Evolutionary conservation across 2,329 filamentous ascomycete species (phyloP).

Genomic region (Cercospora zeina): DNA sequence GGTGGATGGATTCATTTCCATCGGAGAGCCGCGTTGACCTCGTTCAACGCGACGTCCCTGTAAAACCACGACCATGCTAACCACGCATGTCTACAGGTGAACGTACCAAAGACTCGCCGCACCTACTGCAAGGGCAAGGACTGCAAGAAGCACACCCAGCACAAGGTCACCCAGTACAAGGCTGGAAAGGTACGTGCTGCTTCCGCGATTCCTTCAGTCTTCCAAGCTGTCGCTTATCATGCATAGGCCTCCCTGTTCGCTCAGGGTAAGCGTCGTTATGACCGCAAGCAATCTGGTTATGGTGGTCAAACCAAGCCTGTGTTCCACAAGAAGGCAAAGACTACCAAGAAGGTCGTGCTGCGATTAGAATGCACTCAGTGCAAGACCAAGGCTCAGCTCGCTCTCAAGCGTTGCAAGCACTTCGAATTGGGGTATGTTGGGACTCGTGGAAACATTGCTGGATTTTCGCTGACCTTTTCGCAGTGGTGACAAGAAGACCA

Average conservation of each 20-base stretch:
- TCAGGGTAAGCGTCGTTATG: slow-evolving; percentile 99
- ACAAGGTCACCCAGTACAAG: slow-evolving; percentile 97
- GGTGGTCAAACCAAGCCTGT: slow-evolving; percentile 99
- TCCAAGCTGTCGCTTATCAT: neutral
- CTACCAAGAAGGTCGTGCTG: slow-evolving; percentile 99
- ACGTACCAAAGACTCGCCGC: slow-evolving; percentile 96
- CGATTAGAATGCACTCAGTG: slow-evolving; percentile 95
- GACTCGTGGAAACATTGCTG: neutral
- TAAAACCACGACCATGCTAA: slow-evolving; percentile 12
- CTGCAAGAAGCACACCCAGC: slow-evolving; percentile 75
- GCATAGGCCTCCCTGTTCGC: slow-evolving; percentile 82
- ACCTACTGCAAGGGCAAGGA: slow-evolving; percentile 97
- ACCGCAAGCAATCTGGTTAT: slow-evolving; percentile 98
- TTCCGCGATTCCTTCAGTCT: neutral
- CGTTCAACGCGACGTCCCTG: slow-evolving; percentile 18
- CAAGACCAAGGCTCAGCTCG: slow-evolving; percentile 98
- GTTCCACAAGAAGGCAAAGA: slow-evolving; percentile 99
- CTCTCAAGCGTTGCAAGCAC: slow-evolving; percentile 99
- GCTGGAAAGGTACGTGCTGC: slow-evolving; percentile 71
- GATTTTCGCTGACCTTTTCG: slow-evolving; percentile 39
- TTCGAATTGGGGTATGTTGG: slow-evolving; percentile 93
- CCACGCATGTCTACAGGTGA: slow-evolving; percentile 64
- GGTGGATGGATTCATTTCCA: slow-evolving; percentile 13
- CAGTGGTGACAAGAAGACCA: slow-evolving; percentile 99
- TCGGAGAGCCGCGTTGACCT: slow-evolving; percentile 18